Evolutionary conservation across 2,329 filamentous ascomycete species (phyloP).

Genomic region (Penicillium italicum): DNA sequence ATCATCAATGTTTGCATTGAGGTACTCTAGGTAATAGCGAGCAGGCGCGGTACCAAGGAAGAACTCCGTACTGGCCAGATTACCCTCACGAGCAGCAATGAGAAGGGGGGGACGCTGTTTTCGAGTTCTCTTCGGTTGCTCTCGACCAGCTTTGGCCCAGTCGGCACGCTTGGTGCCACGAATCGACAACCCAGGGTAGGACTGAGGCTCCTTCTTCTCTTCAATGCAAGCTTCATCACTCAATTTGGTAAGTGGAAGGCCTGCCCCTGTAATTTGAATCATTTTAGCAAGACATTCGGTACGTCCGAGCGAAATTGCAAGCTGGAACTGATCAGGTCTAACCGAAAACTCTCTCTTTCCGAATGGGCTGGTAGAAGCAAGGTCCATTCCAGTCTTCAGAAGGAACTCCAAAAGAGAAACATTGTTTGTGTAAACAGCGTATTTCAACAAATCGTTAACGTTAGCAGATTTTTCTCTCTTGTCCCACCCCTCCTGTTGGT

Average conservation of each 20-base stretch:
- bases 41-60: slow-evolving; percentile 69
- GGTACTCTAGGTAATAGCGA: slow-evolving; percentile 66
- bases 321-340: slow-evolving; percentile 29
- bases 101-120: slow-evolving; percentile 30
- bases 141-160: slow-evolving; percentile 65
- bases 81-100: slow-evolving; percentile 41
- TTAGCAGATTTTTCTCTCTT: neutral
- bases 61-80: slow-evolving; percentile 69
- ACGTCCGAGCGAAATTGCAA: slow-evolving; percentile 44
- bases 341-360: slow-evolving; percentile 5
- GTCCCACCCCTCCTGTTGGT: neutral
- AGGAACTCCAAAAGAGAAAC: slow-evolving; percentile 53
- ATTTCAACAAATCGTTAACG: slow-evolving; percentile 34
- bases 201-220: slow-evolving; percentile 61
- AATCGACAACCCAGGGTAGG: slow-evolving; percentile 73
- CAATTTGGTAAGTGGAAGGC: slow-evolving; percentile 65
- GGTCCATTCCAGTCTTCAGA: slow-evolving; percentile 48
- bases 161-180: slow-evolving; percentile 70
- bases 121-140: neutral
- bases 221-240: slow-evolving; percentile 64
- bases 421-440: slow-evolving; percentile 55
- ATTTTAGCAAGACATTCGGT: slow-evolving; percentile 48
- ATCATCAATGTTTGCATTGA: slow-evolving; percentile 57
- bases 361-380: slow-evolving; percentile 7
- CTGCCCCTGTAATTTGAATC: slow-evolving; percentile 64